phyloP scores from a whole-genome alignment of 768 basidiomycete genomes.

The Trametes elegans region DNA sequence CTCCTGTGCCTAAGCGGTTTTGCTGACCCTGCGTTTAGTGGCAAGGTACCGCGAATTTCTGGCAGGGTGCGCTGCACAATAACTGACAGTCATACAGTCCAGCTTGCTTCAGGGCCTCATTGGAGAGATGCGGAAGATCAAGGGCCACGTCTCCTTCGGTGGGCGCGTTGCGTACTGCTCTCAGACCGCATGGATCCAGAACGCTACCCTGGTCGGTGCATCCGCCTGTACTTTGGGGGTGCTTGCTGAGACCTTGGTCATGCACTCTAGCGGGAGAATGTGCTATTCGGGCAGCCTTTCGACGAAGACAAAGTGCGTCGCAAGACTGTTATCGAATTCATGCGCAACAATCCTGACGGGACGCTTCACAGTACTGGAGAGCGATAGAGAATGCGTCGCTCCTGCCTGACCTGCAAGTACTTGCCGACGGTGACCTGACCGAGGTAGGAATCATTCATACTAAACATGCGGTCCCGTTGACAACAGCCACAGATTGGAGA shows the following conservation, averaged over 20 bases:
- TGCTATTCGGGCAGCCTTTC: constrained; percentile 63
- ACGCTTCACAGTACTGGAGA: constrained; percentile 52
- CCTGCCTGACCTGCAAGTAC: constrained; percentile 58
- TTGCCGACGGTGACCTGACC: constrained; percentile 70
- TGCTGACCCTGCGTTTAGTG: background rate
- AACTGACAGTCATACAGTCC: constrained; percentile 33
- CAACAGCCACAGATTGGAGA: constrained; percentile 66
- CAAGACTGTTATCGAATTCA: background rate
- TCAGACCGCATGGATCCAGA: constrained; percentile 78
- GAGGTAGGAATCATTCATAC: constrained; percentile 42
- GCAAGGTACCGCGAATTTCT: constrained; percentile 5
- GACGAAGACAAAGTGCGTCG: constrained; percentile 45
- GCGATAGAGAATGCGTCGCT: constrained; percentile 58
- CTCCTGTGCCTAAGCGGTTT: background rate
- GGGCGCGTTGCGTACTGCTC: constrained; percentile 68
- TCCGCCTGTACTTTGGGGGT: too few relatives aligned
- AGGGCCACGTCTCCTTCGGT: constrained; percentile 56
- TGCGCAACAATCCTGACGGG: background rate
- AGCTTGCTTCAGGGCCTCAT: constrained; percentile 61
- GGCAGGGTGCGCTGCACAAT: background rate
- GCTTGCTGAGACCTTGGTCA: too few relatives aligned
- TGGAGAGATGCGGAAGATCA: constrained; percentile 62
- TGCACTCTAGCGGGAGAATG: constrained; percentile 64
- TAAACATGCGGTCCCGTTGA: too few relatives aligned
- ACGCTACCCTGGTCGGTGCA: constrained; percentile 51